Evolutionary conservation across 805 yeast species (phyloP), one percentile per base, ranked within the genome.

Genomic region (Candida suzukii): DNA sequence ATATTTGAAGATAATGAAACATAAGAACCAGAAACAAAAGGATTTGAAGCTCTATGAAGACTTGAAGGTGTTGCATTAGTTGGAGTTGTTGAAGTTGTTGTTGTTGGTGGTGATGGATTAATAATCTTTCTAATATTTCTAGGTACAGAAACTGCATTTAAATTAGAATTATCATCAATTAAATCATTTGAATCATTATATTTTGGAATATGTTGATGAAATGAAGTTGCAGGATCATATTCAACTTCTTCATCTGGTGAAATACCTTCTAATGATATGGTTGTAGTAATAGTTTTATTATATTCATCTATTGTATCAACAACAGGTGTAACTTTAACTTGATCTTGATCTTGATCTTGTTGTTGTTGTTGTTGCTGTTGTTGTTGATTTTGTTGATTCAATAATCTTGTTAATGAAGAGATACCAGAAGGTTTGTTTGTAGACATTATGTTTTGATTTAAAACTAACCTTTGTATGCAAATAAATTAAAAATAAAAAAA

Each of bases 1-100:
- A 82, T 81, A 31, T 77, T 69, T 20, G 77, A 66, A 5, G 84
- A 74, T 48, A 81, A 64, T 39, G 66, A 81, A 18, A 62, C 52
- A 16, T 54, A 52, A 19, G 64, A 56, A 30, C 55, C 54, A 18
- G 61, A 53, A 21, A 27, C 20, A 21, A 22, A 22, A 11, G 26
- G 36, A n/a, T 21, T 33, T 20, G 36, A 22, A 21, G 44, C 37
- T 20, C 33, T 27, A 37, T 26, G 22, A 11, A 28, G 4, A 29
- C 26, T 28, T 19, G 40, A 22, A 37, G 34, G 26, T 17, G 35
- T 37, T 6, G 33, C 39, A n/a, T 37, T 26, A 5, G 39, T 27
- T 22, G 32, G 39, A 28, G 39, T 37, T 8, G 33, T 37, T 4
- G 34, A 18, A 13, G 39, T 37, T 5, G 39, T 37, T 4, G 37